phyloP scores from a whole-genome alignment of 2,329 filamentous ascomycete genomes.

The Aspergillus bombycis region DNA sequence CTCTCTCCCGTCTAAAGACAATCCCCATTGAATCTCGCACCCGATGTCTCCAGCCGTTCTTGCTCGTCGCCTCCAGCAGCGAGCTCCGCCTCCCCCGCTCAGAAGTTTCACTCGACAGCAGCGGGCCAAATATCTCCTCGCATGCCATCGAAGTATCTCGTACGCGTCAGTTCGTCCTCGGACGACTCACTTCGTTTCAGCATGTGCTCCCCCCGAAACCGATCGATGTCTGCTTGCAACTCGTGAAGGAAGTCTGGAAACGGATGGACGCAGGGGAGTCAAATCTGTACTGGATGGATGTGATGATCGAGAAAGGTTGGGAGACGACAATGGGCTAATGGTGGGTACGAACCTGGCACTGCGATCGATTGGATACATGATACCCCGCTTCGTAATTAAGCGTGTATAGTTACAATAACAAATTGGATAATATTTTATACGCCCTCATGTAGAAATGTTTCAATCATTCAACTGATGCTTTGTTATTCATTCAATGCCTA shows the following conservation, averaged over 20 bases:
- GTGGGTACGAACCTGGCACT: not conserved
- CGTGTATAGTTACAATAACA: not conserved
- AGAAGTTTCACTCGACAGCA: constrained; percentile 1
- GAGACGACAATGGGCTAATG: constrained; percentile 57
- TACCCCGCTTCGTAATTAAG: not conserved
- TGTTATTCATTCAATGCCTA: not conserved
- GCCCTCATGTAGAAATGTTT: not conserved
- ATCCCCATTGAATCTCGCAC: constrained; percentile 58
- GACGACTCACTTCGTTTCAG: constrained; percentile 50
- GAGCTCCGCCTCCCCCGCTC: constrained; percentile 52
- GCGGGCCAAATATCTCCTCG: constrained; percentile 34
- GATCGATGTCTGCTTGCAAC: constrained; percentile 52
- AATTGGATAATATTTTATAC: not conserved
- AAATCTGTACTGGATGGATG: constrained; percentile 58
- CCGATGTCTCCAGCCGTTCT: constrained; percentile 56
- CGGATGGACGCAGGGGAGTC: constrained; percentile 51
- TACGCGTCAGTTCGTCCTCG: constrained; percentile 53
- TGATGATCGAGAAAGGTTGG: constrained; percentile 61
- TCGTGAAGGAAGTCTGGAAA: constrained; percentile 58
- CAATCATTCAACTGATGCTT: not conserved
- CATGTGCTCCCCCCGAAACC: constrained; percentile 57
- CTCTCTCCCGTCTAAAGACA: constrained; percentile 52
- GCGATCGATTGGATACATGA: not conserved
- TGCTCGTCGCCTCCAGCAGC: constrained; percentile 55
- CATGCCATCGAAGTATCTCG: constrained; percentile 51